Percentiles rank a stretch among this genome's conserved stretches.
Conservation (phyloP, 352 stramenopile genomes). For the Globisporangium nodosum region DNA sequence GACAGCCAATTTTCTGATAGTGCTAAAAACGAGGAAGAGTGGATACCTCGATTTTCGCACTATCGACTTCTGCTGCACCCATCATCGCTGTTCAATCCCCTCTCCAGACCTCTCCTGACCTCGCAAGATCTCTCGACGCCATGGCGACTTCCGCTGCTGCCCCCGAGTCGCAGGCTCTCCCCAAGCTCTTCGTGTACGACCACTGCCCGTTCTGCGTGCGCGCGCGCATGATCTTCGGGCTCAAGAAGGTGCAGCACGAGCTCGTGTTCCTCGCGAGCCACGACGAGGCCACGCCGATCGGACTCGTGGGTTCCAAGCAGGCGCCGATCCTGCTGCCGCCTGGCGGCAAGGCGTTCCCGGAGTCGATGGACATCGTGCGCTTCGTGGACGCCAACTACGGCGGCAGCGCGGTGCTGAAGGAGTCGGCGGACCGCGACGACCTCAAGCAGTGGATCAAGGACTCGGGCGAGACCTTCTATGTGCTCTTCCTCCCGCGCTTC, state of each 20-base stretch:
- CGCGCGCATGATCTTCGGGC: constrained; percentile 38
- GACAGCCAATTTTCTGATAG: no score
- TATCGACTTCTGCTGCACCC: no score
- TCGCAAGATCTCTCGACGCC: no score
- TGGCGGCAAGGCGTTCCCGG: constrained; percentile 22
- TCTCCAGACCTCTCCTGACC: no score
- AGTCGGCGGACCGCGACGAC: constrained; percentile 30
- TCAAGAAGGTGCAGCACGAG: constrained; percentile 33
- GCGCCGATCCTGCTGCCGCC: constrained; percentile 28
- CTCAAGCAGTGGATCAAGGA: constrained; percentile 46
- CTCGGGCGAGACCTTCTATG: constrained; percentile 26
- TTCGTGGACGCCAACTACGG: constrained; percentile 38
- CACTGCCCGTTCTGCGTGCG: constrained; percentile 39
- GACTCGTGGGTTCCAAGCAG: constrained; percentile 28
- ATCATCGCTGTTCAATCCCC: no score
- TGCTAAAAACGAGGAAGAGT: no score
- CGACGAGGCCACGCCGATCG: constrained; percentile 33
- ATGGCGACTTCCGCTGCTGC: background rate
- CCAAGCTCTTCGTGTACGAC: constrained; percentile 54
- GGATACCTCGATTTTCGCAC: no score
- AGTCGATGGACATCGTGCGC: constrained; percentile 44
- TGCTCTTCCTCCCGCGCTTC: constrained; percentile 42
- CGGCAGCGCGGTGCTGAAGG: constrained; percentile 19
- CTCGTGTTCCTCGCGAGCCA: constrained; percentile 38
- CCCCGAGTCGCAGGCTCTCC: background rate